Percentiles rank a stretch among this genome's conserved stretches.
phyloP scores from a whole-genome alignment of 192 early-diverging fungal species.

The Allomyces macrogynus region DNA sequence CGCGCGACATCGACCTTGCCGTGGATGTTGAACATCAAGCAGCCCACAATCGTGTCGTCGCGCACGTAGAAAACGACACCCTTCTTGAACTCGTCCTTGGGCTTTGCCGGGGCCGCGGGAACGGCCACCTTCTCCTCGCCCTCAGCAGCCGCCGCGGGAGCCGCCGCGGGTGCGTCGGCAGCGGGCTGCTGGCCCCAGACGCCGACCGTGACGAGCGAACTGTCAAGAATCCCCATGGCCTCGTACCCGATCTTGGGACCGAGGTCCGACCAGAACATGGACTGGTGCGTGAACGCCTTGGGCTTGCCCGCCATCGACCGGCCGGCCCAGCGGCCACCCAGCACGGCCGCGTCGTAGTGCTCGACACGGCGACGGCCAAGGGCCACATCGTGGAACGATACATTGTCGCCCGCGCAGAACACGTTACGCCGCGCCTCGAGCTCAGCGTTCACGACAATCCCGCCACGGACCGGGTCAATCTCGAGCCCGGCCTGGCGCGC shows the following conservation, averaged over 20 bases:
- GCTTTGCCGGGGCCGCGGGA: slow-evolving; percentile 9
- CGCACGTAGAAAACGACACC: slow-evolving; percentile 40
- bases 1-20: slow-evolving; percentile 40
- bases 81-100: slow-evolving; percentile 26
- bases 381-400: slow-evolving; percentile 38
- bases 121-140: slow-evolving; percentile 7
- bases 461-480: slow-evolving; percentile 31
- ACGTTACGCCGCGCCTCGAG: slow-evolving; percentile 39
- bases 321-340: slow-evolving; percentile 36
- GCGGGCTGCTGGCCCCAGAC: slow-evolving; percentile 34
- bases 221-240: slow-evolving; percentile 37
- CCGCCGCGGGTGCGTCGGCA: slow-evolving; percentile 9
- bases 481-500: slow-evolving; percentile 36
- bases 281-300: slow-evolving; percentile 34
- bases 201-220: slow-evolving; percentile 29
- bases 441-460: slow-evolving; percentile 42
- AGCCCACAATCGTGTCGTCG: slow-evolving; percentile 29
- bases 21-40: slow-evolving; percentile 36
- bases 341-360: slow-evolving; percentile 42
- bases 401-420: slow-evolving; percentile 42
- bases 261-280: slow-evolving; percentile 42
- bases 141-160: slow-evolving; percentile 11
- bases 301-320: slow-evolving; percentile 32
- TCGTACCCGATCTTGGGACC: slow-evolving; percentile 40
- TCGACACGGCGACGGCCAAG: slow-evolving; percentile 43